Base-by-base conservation (phyloP, 23 red algal species). In the Agarophyton chilense region DNA sequence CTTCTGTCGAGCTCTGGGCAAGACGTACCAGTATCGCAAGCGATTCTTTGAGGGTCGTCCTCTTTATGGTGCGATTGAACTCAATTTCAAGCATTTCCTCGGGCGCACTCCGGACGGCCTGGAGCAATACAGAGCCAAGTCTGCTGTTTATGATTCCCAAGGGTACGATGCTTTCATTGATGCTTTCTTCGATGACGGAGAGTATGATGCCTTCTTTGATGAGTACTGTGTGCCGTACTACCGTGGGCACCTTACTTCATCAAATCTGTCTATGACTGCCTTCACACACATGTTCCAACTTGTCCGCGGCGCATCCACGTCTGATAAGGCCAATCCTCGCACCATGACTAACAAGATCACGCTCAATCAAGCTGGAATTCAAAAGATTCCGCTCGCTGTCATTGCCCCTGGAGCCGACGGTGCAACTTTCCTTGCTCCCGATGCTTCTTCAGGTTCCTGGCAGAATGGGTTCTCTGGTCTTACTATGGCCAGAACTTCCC, bases 231-330 rank as follows among this genome's bases (percentile, higher is more conserved):
- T 98, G 16, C 95, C 95, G 44, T 98, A 75, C 51, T 83, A 88
- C 79, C 85, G 95, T 45, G 91, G 91, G 10, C 88, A 98, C 54
- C 60, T 90, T 40, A 90, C 92, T 60, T 53, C 77, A 5, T 87
- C 91, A 75, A 94, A 92, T 43, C 84, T 91, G 17, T 98, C 95
- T 1, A 98, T 94, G 91, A 78, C 75, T 52, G 87, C 91, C 9
- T 98, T 98, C 76, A 94, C 95, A 13, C 95, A 98, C 86, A 86
- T 98, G 72, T 98, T 98, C 77, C 76, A 94, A 45, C 79, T 95
- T 45, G 74, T 83, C 13, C 93, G 93, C 58, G 93, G 93, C 21
- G 52, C 78, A 50, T 84, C 84, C 38, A 90, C 84, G 35, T 95
- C 93, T 39, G 93, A 95, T 56, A 95, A 95, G 93, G 73, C 81